Conservation (phyloP, 306 rosid genomes). For the Trifolium pratense region DNA sequence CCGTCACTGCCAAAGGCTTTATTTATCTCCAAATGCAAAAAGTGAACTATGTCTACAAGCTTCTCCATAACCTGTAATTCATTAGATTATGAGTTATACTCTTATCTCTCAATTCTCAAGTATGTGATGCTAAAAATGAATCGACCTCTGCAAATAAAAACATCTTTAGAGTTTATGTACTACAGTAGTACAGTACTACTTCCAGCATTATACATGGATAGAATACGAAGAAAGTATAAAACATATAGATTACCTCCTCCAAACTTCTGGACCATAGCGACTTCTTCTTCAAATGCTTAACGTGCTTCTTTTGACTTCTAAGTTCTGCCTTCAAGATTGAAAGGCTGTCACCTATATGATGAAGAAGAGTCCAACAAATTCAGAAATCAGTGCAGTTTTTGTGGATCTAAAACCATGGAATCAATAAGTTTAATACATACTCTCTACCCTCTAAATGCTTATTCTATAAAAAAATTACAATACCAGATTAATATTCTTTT, state of each 20-base stretch:
- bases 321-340: conserved; percentile 64
- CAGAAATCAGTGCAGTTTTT: no score
- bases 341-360: conserved; percentile 60
- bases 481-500: conserved; percentile 24
- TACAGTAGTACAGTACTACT: not conserved
- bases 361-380: not conserved
- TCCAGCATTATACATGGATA: conserved; percentile 31
- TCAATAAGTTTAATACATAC: no score
- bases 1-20: conserved; percentile 63
- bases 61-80: conserved; percentile 80
- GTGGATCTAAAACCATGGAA: no score
- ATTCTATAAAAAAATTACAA: not conserved
- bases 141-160: not conserved
- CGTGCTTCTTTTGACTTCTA: conserved; percentile 72
- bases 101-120: conserved; percentile 6
- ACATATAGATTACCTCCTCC: conserved; percentile 70
- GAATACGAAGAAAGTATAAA: conserved; percentile 17
- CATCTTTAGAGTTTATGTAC: conserved; percentile 10
- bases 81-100: conserved; percentile 38
- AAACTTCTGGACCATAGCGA: conserved; percentile 87
- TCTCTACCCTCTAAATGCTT: no score
- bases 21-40: conserved; percentile 74
- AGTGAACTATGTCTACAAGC: conserved; percentile 83
- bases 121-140: conserved; percentile 27
- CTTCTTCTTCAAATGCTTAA: conserved; percentile 76